Evolutionary conservation across 2,329 filamentous ascomycete genomes (phyloP).

Genomic region (Fusarium sarcochroum): DNA sequence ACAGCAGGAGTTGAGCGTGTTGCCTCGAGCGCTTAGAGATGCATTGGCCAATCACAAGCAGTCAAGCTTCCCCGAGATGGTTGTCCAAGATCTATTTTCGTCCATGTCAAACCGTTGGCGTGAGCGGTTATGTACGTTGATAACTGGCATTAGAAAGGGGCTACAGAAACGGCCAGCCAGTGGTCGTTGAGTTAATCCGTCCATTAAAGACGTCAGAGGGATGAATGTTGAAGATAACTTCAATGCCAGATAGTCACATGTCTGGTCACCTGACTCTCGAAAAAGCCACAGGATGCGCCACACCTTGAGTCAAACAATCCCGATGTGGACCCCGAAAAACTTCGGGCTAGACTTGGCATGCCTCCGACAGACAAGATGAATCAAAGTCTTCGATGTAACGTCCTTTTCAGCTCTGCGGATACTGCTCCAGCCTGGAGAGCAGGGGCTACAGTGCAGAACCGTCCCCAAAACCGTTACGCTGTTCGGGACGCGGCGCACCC

Average conservation of each 20-base stretch:
- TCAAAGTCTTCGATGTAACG: constrained; percentile 41
- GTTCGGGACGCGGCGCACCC: constrained; percentile 31
- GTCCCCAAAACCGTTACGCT: constrained; percentile 15
- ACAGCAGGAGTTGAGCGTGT: constrained; percentile 22
- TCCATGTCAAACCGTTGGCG: constrained; percentile 32
- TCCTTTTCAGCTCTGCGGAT: constrained; percentile 47
- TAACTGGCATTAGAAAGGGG: constrained; percentile 12
- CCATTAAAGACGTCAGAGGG: constrained; percentile 1
- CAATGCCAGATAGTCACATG: constrained; percentile 20
- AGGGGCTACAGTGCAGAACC: constrained; percentile 14
- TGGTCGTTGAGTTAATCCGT: constrained; percentile 1
- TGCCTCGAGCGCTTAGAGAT: constrained; percentile 41
- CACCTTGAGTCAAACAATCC: constrained; percentile 12
- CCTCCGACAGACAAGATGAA: constrained; percentile 32
- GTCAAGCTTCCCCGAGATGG: constrained; percentile 20
- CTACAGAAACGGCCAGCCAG: constrained; percentile 10
- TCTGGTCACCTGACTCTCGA: constrained; percentile 16
- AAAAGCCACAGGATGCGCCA: constrained; percentile 17
- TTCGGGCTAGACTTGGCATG: constrained; percentile 40
- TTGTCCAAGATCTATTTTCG: constrained; percentile 37
- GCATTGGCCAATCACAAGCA: constrained; percentile 37
- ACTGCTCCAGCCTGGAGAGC: constrained; percentile 13
- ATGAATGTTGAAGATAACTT: too few relatives aligned
- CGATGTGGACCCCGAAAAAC: constrained; percentile 43
- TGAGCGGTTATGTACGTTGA: constrained; percentile 42